phyloP scores from a whole-genome alignment of 208 protist genomes.

The Trypanosoma melophagium region DNA sequence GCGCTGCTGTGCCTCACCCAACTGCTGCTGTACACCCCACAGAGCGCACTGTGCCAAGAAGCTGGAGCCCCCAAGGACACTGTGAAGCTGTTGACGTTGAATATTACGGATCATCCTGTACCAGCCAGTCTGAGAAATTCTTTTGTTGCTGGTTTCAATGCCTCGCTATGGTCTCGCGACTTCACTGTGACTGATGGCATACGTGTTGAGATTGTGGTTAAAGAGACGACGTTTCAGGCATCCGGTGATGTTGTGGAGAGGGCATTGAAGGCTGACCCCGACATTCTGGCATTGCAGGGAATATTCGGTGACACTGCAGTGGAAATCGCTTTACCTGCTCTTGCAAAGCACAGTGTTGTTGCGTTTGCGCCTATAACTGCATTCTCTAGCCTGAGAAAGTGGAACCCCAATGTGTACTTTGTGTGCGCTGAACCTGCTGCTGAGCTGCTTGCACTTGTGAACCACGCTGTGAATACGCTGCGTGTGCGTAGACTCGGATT shows the following conservation, averaged over 20 bases:
- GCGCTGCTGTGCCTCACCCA: too few species aligned
- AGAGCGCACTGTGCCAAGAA: too few species aligned
- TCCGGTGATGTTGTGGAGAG: neutral
- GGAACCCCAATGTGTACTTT: constrained; percentile 42
- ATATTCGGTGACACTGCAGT: constrained; percentile 22
- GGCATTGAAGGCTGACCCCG: constrained; percentile 7
- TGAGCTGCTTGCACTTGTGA: constrained; percentile 23
- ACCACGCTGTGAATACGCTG: constrained; percentile 18
- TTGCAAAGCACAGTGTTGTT: constrained; percentile 1
- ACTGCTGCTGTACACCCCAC: too few species aligned
- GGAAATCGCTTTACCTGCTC: neutral
- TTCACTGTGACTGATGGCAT: constrained; percentile 6
- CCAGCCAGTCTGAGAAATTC: too few species aligned
- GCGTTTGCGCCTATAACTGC: constrained; percentile 39
- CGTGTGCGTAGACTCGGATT: constrained; percentile 28
- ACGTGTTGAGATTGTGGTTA: constrained; percentile 1
- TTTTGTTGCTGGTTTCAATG: neutral
- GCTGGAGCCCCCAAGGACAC: too few species aligned
- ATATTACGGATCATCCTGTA: too few species aligned
- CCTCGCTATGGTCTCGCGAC: constrained; percentile 3
- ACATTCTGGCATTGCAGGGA: constrained; percentile 35
- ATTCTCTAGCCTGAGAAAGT: constrained; percentile 35
- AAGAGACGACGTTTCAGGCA: neutral
- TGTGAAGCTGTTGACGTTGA: too few species aligned
- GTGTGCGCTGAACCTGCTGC: constrained; percentile 32